Evolutionary conservation across 352 stramenopile genomes (phyloP), one percentile per base, ranked within the genome.

Genomic region (Peronospora destructor): DNA sequence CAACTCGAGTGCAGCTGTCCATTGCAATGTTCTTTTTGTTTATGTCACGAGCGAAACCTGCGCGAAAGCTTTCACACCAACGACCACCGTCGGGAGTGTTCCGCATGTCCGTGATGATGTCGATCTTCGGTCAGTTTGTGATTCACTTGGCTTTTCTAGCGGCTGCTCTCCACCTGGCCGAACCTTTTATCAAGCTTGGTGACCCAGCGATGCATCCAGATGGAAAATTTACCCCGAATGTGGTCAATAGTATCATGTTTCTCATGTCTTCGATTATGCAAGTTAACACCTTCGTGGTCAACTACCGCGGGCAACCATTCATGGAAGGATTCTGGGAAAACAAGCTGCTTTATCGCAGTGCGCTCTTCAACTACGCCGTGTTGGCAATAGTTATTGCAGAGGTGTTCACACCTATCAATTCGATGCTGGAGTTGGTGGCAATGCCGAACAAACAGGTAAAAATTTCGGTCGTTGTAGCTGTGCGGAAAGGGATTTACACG

Each of bases 231-330:
- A 89, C 93, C 49, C 96, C 97, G 2, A 99, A 98, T 62, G 85
- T 97, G 5, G 89, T 99, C 62, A 99, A 98, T 59, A 98, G 91
- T 11, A 94, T 97, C 21, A 97, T 98, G 45, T 99, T 99, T 71
- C 66, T 99, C 8, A 72, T 99, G 45, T 98, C 85, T 42, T 83
- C 87, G 17, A 70, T 97, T 46, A 85, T 93, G 66, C 88, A 84
- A 35, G 81, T 98, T 13, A 99, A 97, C 63, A 97, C 97, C 3
- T 99, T 98, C 58, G 77, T 92, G 5, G 92, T 97, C 6, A 99
- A 99, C 69, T 99, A 99, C 76, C 83, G 91, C 59, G 97, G 97
- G 10, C 80, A 93, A 46, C 97, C 97, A n/a, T 99, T 98, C 70
- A 98, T 98, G 89, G 92, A 98, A 73, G 91, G 84, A 48, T 90